Percentiles rank a stretch among this genome's conserved stretches.
These are phyloP conservation scores for Aureobasidium lini DNA, from an alignment of 2,329 filamentous ascomycete genomes.

Conservation along the genomic window DNA sequence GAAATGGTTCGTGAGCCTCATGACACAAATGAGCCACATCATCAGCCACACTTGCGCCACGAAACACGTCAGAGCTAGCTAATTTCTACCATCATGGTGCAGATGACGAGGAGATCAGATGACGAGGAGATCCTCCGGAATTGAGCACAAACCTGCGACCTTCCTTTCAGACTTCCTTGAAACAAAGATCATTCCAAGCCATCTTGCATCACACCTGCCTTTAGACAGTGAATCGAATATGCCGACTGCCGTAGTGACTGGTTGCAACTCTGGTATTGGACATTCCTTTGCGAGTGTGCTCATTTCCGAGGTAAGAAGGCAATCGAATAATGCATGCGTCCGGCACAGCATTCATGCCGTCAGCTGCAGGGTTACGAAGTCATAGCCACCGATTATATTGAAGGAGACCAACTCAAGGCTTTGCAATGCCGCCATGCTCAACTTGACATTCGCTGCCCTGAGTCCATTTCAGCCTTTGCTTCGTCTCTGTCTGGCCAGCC, in stretches of 20 bases:
- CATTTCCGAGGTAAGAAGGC: slow-evolving; percentile 22
- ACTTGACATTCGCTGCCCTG: slow-evolving; percentile 29
- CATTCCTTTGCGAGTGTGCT: slow-evolving; percentile 29
- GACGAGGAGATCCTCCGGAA: background rate
- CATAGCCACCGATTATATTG: slow-evolving; percentile 25
- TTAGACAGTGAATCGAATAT: slow-evolving; percentile 19
- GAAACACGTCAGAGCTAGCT: background rate
- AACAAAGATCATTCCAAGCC: background rate
- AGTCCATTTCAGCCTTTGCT: slow-evolving; percentile 30
- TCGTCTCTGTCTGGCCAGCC: slow-evolving; percentile 24
- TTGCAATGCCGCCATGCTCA: slow-evolving; percentile 26
- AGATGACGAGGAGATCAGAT: background rate
- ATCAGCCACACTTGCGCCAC: background rate
- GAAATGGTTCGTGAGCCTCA: background rate
- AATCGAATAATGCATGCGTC: background rate
- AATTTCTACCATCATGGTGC: background rate
- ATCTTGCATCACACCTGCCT: background rate
- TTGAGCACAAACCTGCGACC: background rate
- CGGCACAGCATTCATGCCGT: background rate
- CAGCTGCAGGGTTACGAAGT: slow-evolving; percentile 26
- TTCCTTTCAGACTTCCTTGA: background rate
- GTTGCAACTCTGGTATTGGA: slow-evolving; percentile 36
- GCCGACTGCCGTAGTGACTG: slow-evolving; percentile 35
- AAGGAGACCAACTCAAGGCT: slow-evolving; percentile 26
- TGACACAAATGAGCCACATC: background rate